Percentiles rank a stretch among this genome's conserved stretches.
Conservation (phyloP, 768 basidiomycete genomes). For the Mycena olivaceomarginata region DNA sequence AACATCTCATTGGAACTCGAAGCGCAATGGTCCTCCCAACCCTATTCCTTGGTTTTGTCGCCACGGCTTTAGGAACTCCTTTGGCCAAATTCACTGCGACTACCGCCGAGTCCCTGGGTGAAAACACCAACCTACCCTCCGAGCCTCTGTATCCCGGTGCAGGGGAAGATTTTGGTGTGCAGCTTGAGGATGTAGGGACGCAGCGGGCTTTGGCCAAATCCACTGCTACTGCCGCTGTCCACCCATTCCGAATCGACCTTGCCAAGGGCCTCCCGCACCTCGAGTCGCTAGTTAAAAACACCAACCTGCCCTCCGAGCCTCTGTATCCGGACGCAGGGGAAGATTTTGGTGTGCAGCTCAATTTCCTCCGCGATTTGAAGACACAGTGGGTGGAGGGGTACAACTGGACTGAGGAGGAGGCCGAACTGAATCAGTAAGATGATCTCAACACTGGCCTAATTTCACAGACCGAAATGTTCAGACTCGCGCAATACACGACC, state of each 20-base stretch:
- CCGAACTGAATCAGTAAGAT: constrained; percentile 26
- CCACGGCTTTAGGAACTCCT: neutral
- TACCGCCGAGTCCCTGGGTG: too few species aligned
- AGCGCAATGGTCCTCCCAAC: constrained; percentile 10
- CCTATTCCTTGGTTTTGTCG: constrained; percentile 2
- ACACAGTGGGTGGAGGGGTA: constrained; percentile 21
- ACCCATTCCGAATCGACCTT: constrained; percentile 31
- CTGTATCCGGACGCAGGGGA: constrained; percentile 19
- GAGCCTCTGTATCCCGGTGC: too few species aligned
- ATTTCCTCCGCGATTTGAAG: constrained; percentile 23
- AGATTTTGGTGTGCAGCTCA: constrained; percentile 18
- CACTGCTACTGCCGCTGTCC: neutral
- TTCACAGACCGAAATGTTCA: neutral
- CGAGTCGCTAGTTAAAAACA: constrained; percentile 21
- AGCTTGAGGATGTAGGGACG: neutral
- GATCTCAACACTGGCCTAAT: neutral
- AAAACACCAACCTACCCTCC: too few species aligned
- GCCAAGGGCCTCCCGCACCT: constrained; percentile 19
- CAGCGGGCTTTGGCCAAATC: too few species aligned
- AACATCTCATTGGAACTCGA: neutral
- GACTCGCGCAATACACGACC: constrained; percentile 40
- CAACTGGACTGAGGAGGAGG: constrained; percentile 30
- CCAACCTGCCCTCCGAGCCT: constrained; percentile 12
- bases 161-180: too few species aligned
- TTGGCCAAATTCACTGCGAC: neutral